These are phyloP conservation scores for Tubosaeta sp. DNA, from an alignment of 768 basidiomycete genomes.

Conservation along the genomic window DNA sequence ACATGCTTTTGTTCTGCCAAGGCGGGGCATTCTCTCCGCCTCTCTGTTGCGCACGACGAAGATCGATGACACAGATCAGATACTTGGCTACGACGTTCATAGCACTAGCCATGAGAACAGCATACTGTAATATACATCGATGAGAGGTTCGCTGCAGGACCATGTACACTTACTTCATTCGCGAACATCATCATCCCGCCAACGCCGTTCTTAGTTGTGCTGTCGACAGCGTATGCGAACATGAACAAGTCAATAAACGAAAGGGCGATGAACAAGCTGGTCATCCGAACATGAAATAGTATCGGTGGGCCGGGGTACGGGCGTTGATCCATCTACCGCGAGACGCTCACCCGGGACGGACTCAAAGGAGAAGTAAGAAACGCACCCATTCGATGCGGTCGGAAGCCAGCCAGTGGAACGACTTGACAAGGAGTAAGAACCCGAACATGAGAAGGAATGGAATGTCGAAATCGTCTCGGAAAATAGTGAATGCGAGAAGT, in stretches of 20 bases:
- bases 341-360: conserved; percentile 3
- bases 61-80: conserved; percentile 72
- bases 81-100: conserved; percentile 81
- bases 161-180: conserved; percentile 63
- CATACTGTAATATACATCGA: conserved; percentile 55
- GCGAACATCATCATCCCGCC: conserved; percentile 94
- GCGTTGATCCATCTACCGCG: conserved; percentile 93
- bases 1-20: conserved; percentile 99
- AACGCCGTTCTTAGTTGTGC: conserved; percentile 71
- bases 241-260: conserved; percentile 72
- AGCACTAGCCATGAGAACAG: conserved; percentile 79
- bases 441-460: conserved; percentile 92
- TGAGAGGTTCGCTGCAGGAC: neutral
- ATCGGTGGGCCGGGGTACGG: conserved; percentile 80
- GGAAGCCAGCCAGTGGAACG: conserved; percentile 95
- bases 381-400: conserved; percentile 96
- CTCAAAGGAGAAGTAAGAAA: conserved; percentile 5
- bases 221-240: conserved; percentile 78
- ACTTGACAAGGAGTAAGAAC: conserved; percentile 91
- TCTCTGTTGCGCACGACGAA: conserved; percentile 68
- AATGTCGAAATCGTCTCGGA: conserved; percentile 92
- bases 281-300: conserved; percentile 84
- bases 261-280: conserved; percentile 66
- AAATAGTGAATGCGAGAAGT: conserved; percentile 93
- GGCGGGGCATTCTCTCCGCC: conserved; percentile 84